Conservation (phyloP, 331 rosid species). For the Stylosanthes scabra region DNA sequence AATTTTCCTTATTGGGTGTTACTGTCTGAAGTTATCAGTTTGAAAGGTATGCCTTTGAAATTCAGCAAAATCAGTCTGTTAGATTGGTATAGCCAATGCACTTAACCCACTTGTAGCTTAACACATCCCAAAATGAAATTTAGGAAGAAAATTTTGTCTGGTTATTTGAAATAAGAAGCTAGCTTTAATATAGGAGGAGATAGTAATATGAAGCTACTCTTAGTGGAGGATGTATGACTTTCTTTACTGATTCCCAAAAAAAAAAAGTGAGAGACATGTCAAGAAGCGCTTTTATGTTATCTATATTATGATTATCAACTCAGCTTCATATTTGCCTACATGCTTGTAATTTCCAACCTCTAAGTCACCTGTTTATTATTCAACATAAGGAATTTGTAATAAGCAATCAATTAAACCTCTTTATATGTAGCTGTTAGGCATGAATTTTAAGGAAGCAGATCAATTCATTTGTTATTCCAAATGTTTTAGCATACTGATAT, state of each 20-base stretch:
- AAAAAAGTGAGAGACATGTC: not conserved
- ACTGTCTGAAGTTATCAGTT: conserved; percentile 30
- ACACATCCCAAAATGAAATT: not conserved
- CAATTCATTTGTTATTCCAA: conserved; percentile 19
- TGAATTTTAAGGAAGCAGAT: conserved; percentile 11
- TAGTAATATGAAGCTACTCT: not conserved
- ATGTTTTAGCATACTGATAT: conserved; percentile 10
- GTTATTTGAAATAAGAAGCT: not conserved
- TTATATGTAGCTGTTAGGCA: not conserved
- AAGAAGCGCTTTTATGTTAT: not conserved
- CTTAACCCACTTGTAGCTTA: not conserved
- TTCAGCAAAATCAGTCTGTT: conserved; percentile 29
- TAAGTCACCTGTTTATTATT: conserved; percentile 11
- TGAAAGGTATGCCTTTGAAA: conserved; percentile 38
- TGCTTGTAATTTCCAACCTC: not conserved
- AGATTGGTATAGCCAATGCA: conserved; percentile 19
- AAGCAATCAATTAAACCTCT: not conserved
- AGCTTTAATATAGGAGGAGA: conserved; percentile 3
- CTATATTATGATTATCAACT: not conserved
- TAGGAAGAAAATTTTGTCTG: not conserved
- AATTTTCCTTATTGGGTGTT: conserved; percentile 28
- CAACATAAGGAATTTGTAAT: not conserved
- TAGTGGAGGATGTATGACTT: not conserved
- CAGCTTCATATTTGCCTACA: not conserved
- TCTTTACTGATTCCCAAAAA: not conserved